Conservation (phyloP, 768 basidiomycete genomes). For the Boletus rufocinnamomeus region DNA sequence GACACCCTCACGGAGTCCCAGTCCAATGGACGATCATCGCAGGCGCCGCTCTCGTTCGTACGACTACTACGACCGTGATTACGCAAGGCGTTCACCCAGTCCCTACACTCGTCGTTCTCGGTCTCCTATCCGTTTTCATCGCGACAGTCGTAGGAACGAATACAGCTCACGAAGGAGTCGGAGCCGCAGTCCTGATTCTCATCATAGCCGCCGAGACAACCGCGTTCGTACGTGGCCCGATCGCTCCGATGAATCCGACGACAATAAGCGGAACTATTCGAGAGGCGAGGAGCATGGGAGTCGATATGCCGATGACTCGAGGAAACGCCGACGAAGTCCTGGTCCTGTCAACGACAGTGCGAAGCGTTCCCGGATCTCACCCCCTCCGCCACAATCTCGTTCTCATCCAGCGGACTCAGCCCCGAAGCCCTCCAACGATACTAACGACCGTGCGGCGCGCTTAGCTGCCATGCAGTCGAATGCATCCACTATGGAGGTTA, state of each 20-base stretch:
- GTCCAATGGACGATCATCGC: conserved; percentile 31
- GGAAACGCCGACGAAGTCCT: conserved; percentile 42
- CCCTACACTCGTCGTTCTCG: conserved; percentile 49
- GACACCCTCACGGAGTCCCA: conserved; percentile 35
- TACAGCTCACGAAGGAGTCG: conserved; percentile 29
- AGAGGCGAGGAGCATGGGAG: conserved; percentile 29
- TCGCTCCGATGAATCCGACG: conserved; percentile 55
- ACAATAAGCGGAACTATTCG: conserved; percentile 34
- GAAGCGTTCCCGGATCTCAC: conserved; percentile 56
- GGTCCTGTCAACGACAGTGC: conserved; percentile 32
- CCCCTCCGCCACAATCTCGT: conserved; percentile 32
- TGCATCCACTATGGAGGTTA: conserved; percentile 63
- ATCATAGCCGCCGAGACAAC: conserved; percentile 17
- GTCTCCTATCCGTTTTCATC: conserved; percentile 41
- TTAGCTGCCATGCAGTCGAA: conserved; percentile 86
- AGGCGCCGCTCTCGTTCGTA: conserved; percentile 34
- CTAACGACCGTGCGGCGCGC: conserved; percentile 74
- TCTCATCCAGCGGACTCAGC: conserved; percentile 14
- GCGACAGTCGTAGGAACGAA: conserved; percentile 24
- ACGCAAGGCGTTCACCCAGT: conserved; percentile 44
- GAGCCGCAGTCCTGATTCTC: conserved; percentile 33
- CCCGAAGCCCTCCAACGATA: conserved; percentile 24
- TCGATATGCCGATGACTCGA: conserved; percentile 34
- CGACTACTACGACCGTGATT: conserved; percentile 32
- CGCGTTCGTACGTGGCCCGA: conserved; percentile 46